Conservation (phyloP, 805 yeast species). For the Maudiozyma barnettii region DNA sequence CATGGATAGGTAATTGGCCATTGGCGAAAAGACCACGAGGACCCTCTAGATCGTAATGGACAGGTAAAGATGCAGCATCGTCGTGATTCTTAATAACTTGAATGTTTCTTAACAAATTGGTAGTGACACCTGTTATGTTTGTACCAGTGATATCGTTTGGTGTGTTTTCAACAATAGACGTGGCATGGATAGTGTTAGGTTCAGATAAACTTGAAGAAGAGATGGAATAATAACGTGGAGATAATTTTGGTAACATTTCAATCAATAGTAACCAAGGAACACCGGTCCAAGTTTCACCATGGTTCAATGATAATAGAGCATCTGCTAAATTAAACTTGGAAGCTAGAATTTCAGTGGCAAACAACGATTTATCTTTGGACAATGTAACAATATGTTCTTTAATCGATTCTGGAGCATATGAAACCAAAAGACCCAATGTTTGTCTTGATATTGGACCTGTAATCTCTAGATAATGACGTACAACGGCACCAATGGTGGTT, state of each 20-base stretch:
- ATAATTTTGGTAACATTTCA: slow-evolving; percentile 72
- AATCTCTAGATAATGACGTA: slow-evolving; percentile 82
- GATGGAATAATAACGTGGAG: slow-evolving; percentile 93
- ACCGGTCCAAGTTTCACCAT: slow-evolving; percentile 55
- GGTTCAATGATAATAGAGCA: slow-evolving; percentile 51
- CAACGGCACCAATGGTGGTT: slow-evolving; percentile 78
- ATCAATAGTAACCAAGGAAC: slow-evolving; percentile 81
- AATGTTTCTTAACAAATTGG: slow-evolving; percentile 73
- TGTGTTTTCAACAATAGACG: slow-evolving; percentile 83
- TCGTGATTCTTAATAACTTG: slow-evolving; percentile 47
- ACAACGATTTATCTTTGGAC: slow-evolving; percentile 58
- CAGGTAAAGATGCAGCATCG: slow-evolving; percentile 28
- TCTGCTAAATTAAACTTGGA: slow-evolving; percentile 69
- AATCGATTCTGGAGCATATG: slow-evolving; percentile 68
- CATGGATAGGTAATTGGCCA: slow-evolving; percentile 74
- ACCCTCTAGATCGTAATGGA: slow-evolving; percentile 67
- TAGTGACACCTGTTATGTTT: slow-evolving; percentile 65
- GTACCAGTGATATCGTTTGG: slow-evolving; percentile 20
- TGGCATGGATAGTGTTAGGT: slow-evolving; percentile 66
- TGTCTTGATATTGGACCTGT: slow-evolving; percentile 92
- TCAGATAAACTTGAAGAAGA: slow-evolving; percentile 80
- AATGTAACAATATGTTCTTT: slow-evolving; percentile 35
- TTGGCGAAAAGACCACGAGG: slow-evolving; percentile 51
- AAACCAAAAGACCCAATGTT: slow-evolving; percentile 58
- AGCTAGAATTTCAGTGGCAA: slow-evolving; percentile 54